These are phyloP conservation scores for Cadophora malorum DNA, from an alignment of 2,329 filamentous ascomycete species.

Conservation along the genomic window DNA sequence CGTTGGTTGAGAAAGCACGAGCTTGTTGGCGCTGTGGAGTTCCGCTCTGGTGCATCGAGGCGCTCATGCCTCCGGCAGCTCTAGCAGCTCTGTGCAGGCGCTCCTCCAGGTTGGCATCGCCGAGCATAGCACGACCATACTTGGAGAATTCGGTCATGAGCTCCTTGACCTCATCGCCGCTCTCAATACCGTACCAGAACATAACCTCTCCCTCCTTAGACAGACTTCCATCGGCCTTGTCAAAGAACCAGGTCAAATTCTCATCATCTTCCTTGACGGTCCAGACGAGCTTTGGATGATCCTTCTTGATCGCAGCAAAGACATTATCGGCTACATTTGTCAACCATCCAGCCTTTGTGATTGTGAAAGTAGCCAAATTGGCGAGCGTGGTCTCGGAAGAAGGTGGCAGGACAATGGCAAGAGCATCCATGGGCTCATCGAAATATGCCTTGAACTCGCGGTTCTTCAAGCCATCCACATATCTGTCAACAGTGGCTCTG, in stretches of 20 bases:
- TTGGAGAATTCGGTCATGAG: conserved; percentile 86
- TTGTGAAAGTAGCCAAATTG: conserved; percentile 87
- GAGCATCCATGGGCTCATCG: conserved; percentile 90
- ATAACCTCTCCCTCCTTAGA: conserved; percentile 86
- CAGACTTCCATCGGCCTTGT: conserved; percentile 93
- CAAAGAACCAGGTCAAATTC: conserved; percentile 97
- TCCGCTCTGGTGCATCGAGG: conserved; percentile 49
- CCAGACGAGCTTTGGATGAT: conserved; percentile 90
- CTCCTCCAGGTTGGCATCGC: conserved; percentile 87
- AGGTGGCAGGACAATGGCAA: conserved; percentile 86
- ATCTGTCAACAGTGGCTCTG: conserved; percentile 83
- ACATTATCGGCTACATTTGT: conserved; percentile 96
- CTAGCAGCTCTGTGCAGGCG: conserved; percentile 80
- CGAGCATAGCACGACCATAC: conserved; percentile 85
- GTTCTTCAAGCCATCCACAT: conserved; percentile 77
- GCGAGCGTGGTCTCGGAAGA: conserved; percentile 70
- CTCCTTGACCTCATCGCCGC: conserved; percentile 78
- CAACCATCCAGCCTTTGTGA: conserved; percentile 93
- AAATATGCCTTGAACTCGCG: conserved; percentile 92
- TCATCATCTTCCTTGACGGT: conserved; percentile 96
- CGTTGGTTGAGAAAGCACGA: conserved; percentile 70
- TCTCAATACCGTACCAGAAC: conserved; percentile 89
- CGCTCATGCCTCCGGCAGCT: conserved; percentile 66
- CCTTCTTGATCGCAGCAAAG: conserved; percentile 91
- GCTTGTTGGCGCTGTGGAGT: conserved; percentile 63